Base-by-base conservation (phyloP, 2,329 filamentous ascomycete species). In the Hypocrella siamensis region DNA sequence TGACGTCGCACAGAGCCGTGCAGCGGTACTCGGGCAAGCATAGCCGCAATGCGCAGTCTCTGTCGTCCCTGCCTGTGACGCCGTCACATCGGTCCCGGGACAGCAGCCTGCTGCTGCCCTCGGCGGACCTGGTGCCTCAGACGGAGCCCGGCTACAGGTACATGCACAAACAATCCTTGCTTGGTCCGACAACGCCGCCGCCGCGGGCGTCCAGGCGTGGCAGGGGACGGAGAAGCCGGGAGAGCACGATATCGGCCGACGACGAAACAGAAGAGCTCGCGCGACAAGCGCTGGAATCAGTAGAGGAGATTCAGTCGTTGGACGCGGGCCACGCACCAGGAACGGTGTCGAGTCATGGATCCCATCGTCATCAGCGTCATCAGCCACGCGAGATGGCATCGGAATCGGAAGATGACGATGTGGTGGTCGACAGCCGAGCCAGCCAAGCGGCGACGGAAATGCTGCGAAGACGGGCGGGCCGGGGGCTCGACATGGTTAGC, bases 191-290 rank as follows among this genome's bases (percentile, higher is more conserved):
- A 7, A 22, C 7, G 3, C 57, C 61, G 5, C 59, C 57, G n/a
- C 65, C 63, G 0, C 61, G 65, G 2, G 51, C 53, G 7, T 51
- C 54, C 11, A 49, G 48, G 31, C 46, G 49, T 22, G 57, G 60
- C 15, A 59, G 60, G 30, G 64, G 70, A 24, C 70, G 71, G 32
- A 74, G 75, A 52, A 85, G 83, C 51, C 74, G 82, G 37, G 84
- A 92, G 51, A 88, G 81, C 57, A 92, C 83, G 2, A 85, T 90
- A 30, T 90, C 83, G 1, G 77, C n/a, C n/a, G n/a, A n/a, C n/a
- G n/a, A n/a, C n/a, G n/a, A n/a, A n/a, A n/a, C n/a, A n/a, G n/a
- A n/a, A n/a, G n/a, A n/a, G n/a, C n/a, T n/a, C n/a, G n/a, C n/a
- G n/a, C n/a, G n/a, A n/a, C n/a, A n/a, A n/a, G n/a, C n/a, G n/a